A percentile compares a stretch with the other conserved stretches of the same genome.
These are phyloP conservation scores for Ilyonectria mors-panacis DNA, from an alignment of 2,329 filamentous ascomycete genomes.

Conservation along the genomic window DNA sequence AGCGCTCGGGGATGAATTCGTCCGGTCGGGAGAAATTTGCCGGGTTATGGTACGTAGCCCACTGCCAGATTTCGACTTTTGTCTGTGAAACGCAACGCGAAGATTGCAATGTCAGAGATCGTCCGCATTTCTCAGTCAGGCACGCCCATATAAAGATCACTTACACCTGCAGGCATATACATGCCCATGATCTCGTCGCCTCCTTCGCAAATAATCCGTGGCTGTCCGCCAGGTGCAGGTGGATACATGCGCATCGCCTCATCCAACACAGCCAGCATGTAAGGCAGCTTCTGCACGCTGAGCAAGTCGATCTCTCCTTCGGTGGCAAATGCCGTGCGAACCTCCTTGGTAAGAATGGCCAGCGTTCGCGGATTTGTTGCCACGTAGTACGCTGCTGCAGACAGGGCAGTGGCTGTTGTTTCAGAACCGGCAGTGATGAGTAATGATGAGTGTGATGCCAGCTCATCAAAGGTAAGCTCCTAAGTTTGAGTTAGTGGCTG, in stretches of 20 bases:
- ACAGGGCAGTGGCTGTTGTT: constrained; percentile 53
- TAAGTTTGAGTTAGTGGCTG: background rate
- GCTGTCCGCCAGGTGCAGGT: constrained; percentile 35
- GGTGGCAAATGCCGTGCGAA: constrained; percentile 54
- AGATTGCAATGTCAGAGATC: constrained; percentile 6
- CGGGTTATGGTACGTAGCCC: constrained; percentile 25
- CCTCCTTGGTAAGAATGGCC: constrained; percentile 54
- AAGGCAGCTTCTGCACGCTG: constrained; percentile 30
- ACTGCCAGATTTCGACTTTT: constrained; percentile 31
- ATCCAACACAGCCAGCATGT: constrained; percentile 56
- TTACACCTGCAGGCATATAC: constrained; percentile 51
- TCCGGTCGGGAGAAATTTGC: constrained; percentile 32
- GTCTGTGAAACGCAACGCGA: constrained; percentile 14
- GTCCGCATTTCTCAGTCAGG: background rate
- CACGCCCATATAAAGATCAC: background rate
- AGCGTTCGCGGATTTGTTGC: constrained; percentile 37
- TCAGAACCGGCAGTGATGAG: constrained; percentile 53
- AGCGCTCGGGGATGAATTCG: constrained; percentile 32
- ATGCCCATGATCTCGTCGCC: constrained; percentile 50
- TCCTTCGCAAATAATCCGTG: constrained; percentile 48
- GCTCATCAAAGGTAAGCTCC: constrained; percentile 11
- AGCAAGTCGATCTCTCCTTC: constrained; percentile 55
- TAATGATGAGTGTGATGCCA: constrained; percentile 4
- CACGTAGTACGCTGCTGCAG: constrained; percentile 49
- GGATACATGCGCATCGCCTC: constrained; percentile 60